Evolutionary conservation across 129 eudicot genomes (phyloP).

Genomic region (Centrapalus pauciflorus): DNA sequence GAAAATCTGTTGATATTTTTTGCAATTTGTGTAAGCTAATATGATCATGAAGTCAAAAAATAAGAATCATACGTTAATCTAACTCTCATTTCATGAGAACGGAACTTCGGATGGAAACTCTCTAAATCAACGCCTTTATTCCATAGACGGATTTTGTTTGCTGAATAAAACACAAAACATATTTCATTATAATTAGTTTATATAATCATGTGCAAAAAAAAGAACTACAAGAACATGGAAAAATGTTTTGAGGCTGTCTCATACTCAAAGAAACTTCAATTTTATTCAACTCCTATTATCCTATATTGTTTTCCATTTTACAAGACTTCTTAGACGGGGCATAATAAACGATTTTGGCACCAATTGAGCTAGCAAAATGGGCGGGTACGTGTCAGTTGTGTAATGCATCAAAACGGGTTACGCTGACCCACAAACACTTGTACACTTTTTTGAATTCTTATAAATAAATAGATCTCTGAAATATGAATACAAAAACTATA

Average conservation of each 20-base stretch:
- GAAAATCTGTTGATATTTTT: no score
- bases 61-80: conserved; percentile 50
- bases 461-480: no score
- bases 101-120: conserved; percentile 83
- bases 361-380: no score
- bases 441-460: no score
- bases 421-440: no score
- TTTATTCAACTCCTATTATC: no score
- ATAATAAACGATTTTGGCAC: no score
- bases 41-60: neutral
- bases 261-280: neutral
- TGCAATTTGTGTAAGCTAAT: neutral
- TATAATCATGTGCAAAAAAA: neutral
- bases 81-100: conserved; percentile 84
- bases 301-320: no score
- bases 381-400: no score
- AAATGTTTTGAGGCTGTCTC: neutral
- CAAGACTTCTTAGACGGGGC: no score
- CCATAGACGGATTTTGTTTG: conserved; percentile 86
- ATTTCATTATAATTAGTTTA: neutral
- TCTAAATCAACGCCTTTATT: conserved; percentile 99
- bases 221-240: neutral
- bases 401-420: no score
- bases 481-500: no score
- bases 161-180: conserved; percentile 36